phyloP scores from a whole-genome alignment of 2,329 filamentous ascomycete species.

The Parasarocladium wereldwijsianum region DNA sequence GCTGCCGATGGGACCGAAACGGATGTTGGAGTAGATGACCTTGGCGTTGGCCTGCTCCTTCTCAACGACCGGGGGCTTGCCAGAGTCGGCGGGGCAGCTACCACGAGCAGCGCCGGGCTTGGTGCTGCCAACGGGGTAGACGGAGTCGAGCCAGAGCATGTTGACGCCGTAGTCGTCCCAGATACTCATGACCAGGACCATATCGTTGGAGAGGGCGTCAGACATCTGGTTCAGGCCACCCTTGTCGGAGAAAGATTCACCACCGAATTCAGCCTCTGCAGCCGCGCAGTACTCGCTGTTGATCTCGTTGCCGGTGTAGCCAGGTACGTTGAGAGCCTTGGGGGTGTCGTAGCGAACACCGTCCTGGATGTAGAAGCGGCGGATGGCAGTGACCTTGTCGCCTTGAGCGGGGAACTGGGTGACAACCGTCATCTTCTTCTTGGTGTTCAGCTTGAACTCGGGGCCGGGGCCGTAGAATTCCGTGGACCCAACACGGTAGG shows the following conservation, averaged over 20 bases:
- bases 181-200: slow-evolving; percentile 49
- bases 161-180: slow-evolving; percentile 34
- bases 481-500: slow-evolving; percentile 44
- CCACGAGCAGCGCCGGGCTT: slow-evolving; percentile 12
- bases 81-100: slow-evolving; percentile 11
- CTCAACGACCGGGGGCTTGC: slow-evolving; percentile 12
- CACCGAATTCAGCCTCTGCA: slow-evolving; percentile 37
- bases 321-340: slow-evolving; percentile 24
- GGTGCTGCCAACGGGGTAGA: slow-evolving; percentile 28
- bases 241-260: slow-evolving; percentile 33
- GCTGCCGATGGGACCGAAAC: slow-evolving; percentile 26
- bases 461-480: slow-evolving; percentile 44
- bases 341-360: slow-evolving; percentile 34
- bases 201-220: slow-evolving; percentile 36
- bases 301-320: slow-evolving; percentile 16
- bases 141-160: slow-evolving; percentile 58
- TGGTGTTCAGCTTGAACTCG: slow-evolving; percentile 40
- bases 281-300: slow-evolving; percentile 40
- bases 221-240: slow-evolving; percentile 43
- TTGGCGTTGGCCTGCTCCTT: slow-evolving; percentile 9
- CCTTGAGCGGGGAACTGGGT: slow-evolving; percentile 39
- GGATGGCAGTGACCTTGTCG: slow-evolving; percentile 32
- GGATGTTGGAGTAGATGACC: slow-evolving; percentile 34
- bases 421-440: slow-evolving; percentile 41
- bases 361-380: slow-evolving; percentile 45